Evolutionary conservation across 768 basidiomycete species (phyloP).

Genomic region (Amanita thiersii): DNA sequence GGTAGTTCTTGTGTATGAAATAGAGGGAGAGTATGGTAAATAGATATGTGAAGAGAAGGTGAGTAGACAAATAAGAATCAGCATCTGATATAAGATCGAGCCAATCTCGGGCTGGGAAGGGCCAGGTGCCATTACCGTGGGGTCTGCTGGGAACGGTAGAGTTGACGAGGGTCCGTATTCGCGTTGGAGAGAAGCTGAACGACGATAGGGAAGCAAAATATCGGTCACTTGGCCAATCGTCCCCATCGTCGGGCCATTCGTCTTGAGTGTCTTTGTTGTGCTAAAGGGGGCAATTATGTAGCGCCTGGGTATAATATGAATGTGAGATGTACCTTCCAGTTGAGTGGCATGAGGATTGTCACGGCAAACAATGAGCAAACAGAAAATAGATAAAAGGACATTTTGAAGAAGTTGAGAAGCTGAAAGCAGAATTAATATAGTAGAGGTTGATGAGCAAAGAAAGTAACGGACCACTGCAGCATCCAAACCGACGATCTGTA

Average conservation of each 20-base stretch:
- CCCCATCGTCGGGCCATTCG: slow-evolving; percentile 34
- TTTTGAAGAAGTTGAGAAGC: slow-evolving; percentile 94
- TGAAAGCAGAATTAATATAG: slow-evolving; percentile 20
- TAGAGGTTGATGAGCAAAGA: background rate
- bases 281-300: slow-evolving; percentile 32
- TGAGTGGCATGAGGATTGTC: slow-evolving; percentile 88
- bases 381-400: slow-evolving; percentile 87
- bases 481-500: slow-evolving; percentile 95
- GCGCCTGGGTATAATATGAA: background rate
- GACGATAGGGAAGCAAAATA: slow-evolving; percentile 10
- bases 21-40: slow-evolving; percentile 84
- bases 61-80: slow-evolving; percentile 80
- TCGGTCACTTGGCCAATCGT: slow-evolving; percentile 36
- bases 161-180: slow-evolving; percentile 18
- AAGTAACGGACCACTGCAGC: slow-evolving; percentile 76
- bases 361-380: slow-evolving; percentile 77
- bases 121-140: slow-evolving; percentile 9
- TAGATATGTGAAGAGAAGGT: slow-evolving; percentile 89
- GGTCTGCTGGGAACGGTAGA: slow-evolving; percentile 4
- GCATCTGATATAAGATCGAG: slow-evolving; percentile 87
- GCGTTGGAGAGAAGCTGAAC: slow-evolving; percentile 16
- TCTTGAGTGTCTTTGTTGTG: slow-evolving; percentile 69
- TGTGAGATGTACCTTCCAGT: slow-evolving; percentile 64
- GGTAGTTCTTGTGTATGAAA: slow-evolving; percentile 85
- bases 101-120: slow-evolving; percentile 46